A percentile compares a stretch with the other conserved stretches of the same genome.
Conservation (phyloP, 1,284 basidiomycete genomes). For the Leccinum fuscescens region DNA sequence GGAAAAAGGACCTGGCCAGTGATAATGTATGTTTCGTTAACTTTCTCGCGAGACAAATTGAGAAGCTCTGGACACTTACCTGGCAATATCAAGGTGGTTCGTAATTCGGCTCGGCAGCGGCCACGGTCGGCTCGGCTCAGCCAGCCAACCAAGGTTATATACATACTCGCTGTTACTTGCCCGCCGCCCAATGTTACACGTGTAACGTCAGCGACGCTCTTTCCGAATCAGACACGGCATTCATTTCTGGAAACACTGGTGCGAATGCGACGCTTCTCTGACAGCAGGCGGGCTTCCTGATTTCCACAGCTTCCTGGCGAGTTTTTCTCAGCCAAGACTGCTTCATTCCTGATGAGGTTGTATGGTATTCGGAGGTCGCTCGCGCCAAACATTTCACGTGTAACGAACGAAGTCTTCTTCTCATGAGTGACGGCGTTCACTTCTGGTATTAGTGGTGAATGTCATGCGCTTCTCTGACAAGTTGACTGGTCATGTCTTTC, state of each 20-base stretch:
- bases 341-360: not conserved
- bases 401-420: not conserved
- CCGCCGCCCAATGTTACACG: slow-evolving; percentile 28
- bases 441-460: not conserved
- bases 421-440: not conserved
- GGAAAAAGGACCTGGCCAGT: not conserved
- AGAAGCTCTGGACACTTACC: slow-evolving; percentile 1
- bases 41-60: not conserved
- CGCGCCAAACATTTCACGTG: not conserved
- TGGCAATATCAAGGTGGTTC: not conserved
- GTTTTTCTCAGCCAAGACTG: slow-evolving; percentile 1
- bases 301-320: slow-evolving; percentile 2
- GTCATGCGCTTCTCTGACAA: not conserved
- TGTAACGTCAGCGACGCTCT: slow-evolving; percentile 26
- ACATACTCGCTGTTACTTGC: not conserved
- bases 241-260: slow-evolving; percentile 4
- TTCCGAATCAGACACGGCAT: slow-evolving; percentile 1
- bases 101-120: not conserved
- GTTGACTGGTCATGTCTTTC: not conserved
- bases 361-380: not conserved
- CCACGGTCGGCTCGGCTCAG: slow-evolving; percentile 18
- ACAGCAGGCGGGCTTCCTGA: not conserved
- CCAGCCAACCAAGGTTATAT: not conserved
- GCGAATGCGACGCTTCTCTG: slow-evolving; percentile 1
- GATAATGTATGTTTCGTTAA: slow-evolving; percentile 10